Percentiles rank a stretch among this genome's conserved stretches.
phyloP scores from a whole-genome alignment of 2,329 filamentous ascomycete species.

The Colletotrichum salicis region DNA sequence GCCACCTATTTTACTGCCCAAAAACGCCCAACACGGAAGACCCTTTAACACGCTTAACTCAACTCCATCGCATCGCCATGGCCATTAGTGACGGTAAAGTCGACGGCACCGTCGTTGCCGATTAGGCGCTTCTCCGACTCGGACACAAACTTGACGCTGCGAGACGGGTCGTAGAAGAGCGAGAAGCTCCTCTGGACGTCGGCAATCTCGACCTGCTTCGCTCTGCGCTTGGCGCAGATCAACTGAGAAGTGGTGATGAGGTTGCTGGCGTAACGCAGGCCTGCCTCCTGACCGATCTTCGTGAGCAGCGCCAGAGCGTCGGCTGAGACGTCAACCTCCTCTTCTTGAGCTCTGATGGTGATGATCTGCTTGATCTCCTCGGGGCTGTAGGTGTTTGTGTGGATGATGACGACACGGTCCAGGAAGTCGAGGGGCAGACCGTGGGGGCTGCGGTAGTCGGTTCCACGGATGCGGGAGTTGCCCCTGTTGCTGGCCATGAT shows the following conservation, averaged over 20 bases:
- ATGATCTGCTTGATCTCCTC: conserved; percentile 95
- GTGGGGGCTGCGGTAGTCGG: conserved; percentile 91
- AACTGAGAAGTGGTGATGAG: conserved; percentile 95
- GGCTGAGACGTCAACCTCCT: conserved; percentile 90
- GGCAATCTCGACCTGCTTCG: conserved; percentile 83
- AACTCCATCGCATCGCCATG: conserved; percentile 64
- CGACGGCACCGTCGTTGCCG: conserved; percentile 84
- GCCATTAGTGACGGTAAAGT: conserved; percentile 68
- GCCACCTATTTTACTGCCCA: conserved; percentile 32
- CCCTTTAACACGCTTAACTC: conserved; percentile 45
- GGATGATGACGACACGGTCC: conserved; percentile 95
- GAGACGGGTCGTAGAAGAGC: conserved; percentile 89
- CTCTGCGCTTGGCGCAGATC: conserved; percentile 84
- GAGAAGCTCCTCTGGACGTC: conserved; percentile 95
- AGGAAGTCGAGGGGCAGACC: conserved; percentile 95
- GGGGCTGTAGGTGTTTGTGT: conserved; percentile 83
- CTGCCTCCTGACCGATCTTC: conserved; percentile 94
- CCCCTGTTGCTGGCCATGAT: conserved; percentile 99
- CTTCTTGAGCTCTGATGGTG: conserved; percentile 90
- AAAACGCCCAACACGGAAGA: conserved; percentile 33
- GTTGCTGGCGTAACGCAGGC: conserved; percentile 95
- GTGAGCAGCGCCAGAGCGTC: conserved; percentile 93
- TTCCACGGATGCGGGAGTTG: conserved; percentile 90
- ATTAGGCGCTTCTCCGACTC: conserved; percentile 95
- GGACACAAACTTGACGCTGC: conserved; percentile 90